phyloP scores from a whole-genome alignment of 1,284 basidiomycete genomes.

The Puccinia polysora region DNA sequence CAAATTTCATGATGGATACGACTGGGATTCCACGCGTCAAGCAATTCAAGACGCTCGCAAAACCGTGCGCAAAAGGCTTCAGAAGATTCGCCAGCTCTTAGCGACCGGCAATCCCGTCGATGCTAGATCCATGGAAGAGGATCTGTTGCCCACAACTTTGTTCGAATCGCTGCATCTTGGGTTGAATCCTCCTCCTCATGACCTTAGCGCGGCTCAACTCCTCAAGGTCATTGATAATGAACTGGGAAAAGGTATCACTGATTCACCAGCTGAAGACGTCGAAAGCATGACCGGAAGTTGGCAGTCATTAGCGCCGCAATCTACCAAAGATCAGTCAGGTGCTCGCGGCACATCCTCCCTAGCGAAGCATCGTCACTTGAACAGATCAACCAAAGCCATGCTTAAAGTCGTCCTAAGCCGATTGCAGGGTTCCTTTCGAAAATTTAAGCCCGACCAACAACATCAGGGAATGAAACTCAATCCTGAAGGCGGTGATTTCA shows the following conservation, averaged over 20 bases:
- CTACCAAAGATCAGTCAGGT: neutral
- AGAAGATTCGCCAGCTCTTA: slow-evolving; percentile 88
- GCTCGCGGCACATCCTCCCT: neutral
- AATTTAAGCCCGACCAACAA: neutral
- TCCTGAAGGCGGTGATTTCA: slow-evolving; percentile 45
- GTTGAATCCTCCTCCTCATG: slow-evolving; percentile 60
- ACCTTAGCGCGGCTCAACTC: slow-evolving; percentile 68
- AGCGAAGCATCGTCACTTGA: slow-evolving; percentile 26
- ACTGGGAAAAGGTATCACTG: slow-evolving; percentile 59
- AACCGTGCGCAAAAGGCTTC: slow-evolving; percentile 75
- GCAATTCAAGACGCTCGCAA: slow-evolving; percentile 82
- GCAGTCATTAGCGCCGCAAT: slow-evolving; percentile 30
- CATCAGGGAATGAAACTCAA: slow-evolving; percentile 47
- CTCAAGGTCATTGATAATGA: slow-evolving; percentile 82
- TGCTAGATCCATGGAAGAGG: slow-evolving; percentile 65
- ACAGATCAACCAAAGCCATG: slow-evolving; percentile 49
- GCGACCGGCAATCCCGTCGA: slow-evolving; percentile 83
- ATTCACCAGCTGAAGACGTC: slow-evolving; percentile 2
- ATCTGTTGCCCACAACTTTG: slow-evolving; percentile 64
- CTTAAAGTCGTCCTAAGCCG: slow-evolving; percentile 77
- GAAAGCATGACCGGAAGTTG: slow-evolving; percentile 38
- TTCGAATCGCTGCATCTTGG: slow-evolving; percentile 93
- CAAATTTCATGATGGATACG: slow-evolving; percentile 83
- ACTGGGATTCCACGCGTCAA: slow-evolving; percentile 79
- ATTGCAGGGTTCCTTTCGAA: slow-evolving; percentile 57